Evolutionary conservation across 495 filamentous ascomycete genomes (phyloP).

Genomic region (Penicillium subrubescens): DNA sequence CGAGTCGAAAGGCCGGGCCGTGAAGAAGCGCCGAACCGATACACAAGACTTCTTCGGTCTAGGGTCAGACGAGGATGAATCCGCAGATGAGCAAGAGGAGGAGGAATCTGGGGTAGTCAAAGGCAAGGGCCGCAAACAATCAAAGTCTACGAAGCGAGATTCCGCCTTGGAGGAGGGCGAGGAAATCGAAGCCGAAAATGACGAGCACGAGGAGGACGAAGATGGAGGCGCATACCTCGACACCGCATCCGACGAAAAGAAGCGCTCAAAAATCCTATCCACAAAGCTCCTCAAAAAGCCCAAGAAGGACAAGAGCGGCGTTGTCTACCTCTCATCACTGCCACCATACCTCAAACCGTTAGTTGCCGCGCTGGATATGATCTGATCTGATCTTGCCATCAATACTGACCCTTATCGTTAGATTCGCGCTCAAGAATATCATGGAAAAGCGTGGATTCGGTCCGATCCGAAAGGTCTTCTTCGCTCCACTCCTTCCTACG

Average conservation of each 20-base stretch:
- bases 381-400: too few species aligned
- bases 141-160: conserved; percentile 5
- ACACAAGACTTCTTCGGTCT: conserved; percentile 43
- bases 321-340: conserved; percentile 86
- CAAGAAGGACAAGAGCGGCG: conserved; percentile 26
- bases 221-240: conserved; percentile 23
- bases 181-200: conserved; percentile 19
- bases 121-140: conserved; percentile 16
- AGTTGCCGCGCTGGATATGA: not conserved
- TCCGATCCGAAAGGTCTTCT: conserved; percentile 80
- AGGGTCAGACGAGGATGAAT: conserved; percentile 42
- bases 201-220: conserved; percentile 29
- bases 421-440: conserved; percentile 69
- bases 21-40: conserved; percentile 64
- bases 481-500: conserved; percentile 77
- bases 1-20: conserved; percentile 59
- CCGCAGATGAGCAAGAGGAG: conserved; percentile 26
- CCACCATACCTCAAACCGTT: conserved; percentile 92
- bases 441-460: conserved; percentile 70
- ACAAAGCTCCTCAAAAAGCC: conserved; percentile 29
- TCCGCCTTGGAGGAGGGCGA: conserved; percentile 14
- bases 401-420: not conserved
- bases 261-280: conserved; percentile 19
- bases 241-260: not conserved
- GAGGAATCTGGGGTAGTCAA: conserved; percentile 19